Evolutionary conservation across 805 yeast genomes (phyloP), one percentile per base, ranked within the genome.

Genomic region (Maudiozyma serrabonitensis): DNA sequence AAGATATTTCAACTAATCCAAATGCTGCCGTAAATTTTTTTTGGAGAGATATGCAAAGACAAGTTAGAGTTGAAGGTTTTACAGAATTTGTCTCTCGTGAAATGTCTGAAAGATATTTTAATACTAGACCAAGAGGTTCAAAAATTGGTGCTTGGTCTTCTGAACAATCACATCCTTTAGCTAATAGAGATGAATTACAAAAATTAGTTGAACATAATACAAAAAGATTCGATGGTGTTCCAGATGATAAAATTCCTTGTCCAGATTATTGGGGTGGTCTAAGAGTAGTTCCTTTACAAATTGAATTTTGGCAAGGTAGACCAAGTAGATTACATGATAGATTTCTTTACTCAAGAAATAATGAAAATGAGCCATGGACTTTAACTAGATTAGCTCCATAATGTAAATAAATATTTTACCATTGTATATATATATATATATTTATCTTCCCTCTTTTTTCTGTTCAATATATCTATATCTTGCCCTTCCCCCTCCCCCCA

Each of bases 221-320:
- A 49, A 69, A 75, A 49, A 74, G 80, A 62, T 87, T 87, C 54
- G 77, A 80, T 54, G 80, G 75, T 40, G 64, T 69, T 4, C 23
- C 35, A 6, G 45, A 42, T 41, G 78, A 78, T 35, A 80, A 81
- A 38, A 80, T 93, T 42, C 95, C 95, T 28, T 84, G 95, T 55
- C 99, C 99, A 15, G 90, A 86, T 35, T 83, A 72, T 64, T 93
- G 99, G 99, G 99, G 98, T 48, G 99, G 99, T 0, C 64, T 93
- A 46, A 76, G 95, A 61, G 75, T 93, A 16, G 80, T 84, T 41
- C 99, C 99, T 5, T 69, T 87, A 43, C 95, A 88, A 62, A 77
- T 91, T 56, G 99, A 93, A 69, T 93, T 91, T 63, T 93, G 98
- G 97, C 99, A 93, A 70, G 99, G 99, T 16, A 80, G 99, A 54